Conservation (phyloP, 1,284 basidiomycete species). For the Cryptococcus amylolentus region DNA sequence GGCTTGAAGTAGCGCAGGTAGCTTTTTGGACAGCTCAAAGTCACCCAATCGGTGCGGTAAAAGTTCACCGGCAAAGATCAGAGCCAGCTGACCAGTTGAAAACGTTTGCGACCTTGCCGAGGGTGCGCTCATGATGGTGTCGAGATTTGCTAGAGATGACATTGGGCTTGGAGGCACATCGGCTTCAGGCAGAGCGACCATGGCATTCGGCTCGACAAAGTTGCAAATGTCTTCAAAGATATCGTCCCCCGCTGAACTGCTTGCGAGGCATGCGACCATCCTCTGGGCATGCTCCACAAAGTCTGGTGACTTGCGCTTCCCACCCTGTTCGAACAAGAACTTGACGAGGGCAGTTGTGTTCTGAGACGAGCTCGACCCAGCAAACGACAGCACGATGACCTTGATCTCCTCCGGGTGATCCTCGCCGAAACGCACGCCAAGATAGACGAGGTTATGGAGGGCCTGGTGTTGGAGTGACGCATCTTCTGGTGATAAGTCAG, state of each 20-base stretch:
- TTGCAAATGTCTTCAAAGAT: constrained; percentile 80
- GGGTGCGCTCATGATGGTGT: constrained; percentile 38
- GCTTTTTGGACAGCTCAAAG: constrained; percentile 56
- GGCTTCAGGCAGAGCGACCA: constrained; percentile 65
- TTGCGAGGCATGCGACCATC: constrained; percentile 78
- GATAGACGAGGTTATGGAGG: constrained; percentile 76
- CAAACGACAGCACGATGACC: constrained; percentile 71
- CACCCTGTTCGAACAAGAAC: constrained; percentile 82
- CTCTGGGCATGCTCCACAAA: constrained; percentile 78
- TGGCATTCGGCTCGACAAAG: constrained; percentile 77
- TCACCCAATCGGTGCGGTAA: constrained; percentile 76
- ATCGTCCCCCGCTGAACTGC: constrained; percentile 67
- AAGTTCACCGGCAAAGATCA: constrained; percentile 79
- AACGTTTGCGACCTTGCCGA: constrained; percentile 44
- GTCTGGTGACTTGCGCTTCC: constrained; percentile 71
- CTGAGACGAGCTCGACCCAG: constrained; percentile 21
- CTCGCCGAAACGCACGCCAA: constrained; percentile 75
- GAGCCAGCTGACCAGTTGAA: constrained; percentile 80
- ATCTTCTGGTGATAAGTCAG: constrained; percentile 29
- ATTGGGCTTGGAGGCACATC: constrained; percentile 69
- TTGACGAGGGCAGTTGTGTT: constrained; percentile 78
- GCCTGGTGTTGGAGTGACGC: constrained; percentile 59
- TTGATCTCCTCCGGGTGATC: constrained; percentile 77
- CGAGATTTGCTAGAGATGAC: constrained; percentile 40
- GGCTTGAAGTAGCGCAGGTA: constrained; percentile 74